phyloP scores from a whole-genome alignment of 176 grass and related monocot genomes.

The Secale cereale region DNA sequence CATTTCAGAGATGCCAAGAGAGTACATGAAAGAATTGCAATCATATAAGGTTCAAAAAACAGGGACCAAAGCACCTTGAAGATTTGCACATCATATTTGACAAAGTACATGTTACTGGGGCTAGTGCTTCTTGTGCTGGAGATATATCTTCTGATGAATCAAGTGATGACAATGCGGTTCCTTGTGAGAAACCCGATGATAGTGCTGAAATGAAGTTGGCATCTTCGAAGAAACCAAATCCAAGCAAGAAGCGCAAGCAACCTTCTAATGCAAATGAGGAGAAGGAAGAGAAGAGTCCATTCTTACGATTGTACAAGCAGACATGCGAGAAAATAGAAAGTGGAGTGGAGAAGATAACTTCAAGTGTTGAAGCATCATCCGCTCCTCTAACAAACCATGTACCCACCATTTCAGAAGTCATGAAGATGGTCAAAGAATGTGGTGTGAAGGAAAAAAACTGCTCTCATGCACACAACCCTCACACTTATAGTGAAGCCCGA shows the following conservation, averaged over 20 bases:
- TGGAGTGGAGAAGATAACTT: not conserved
- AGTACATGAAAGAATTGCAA: not conserved
- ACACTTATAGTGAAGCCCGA: not conserved
- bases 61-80: not conserved
- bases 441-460: not conserved
- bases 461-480: not conserved
- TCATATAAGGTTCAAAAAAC: not conserved
- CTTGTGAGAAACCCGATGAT: no score
- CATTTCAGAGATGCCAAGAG: not conserved
- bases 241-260: not conserved
- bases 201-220: no score
- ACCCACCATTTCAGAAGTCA: not conserved
- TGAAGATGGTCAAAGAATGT: not conserved
- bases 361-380: not conserved
- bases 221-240: not conserved
- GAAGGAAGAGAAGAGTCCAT: slow-evolving; percentile 7
- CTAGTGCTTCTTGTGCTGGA: not conserved
- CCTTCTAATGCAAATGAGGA: not conserved
- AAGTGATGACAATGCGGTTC: no score
- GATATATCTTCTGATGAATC: no score
- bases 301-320: not conserved
- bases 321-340: not conserved
- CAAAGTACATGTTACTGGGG: not conserved
- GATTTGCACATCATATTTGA: not conserved
- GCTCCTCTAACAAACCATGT: not conserved